These are phyloP conservation scores for Clavispora phyllophila DNA, from an alignment of 805 yeast genomes.

Conservation along the genomic window DNA sequence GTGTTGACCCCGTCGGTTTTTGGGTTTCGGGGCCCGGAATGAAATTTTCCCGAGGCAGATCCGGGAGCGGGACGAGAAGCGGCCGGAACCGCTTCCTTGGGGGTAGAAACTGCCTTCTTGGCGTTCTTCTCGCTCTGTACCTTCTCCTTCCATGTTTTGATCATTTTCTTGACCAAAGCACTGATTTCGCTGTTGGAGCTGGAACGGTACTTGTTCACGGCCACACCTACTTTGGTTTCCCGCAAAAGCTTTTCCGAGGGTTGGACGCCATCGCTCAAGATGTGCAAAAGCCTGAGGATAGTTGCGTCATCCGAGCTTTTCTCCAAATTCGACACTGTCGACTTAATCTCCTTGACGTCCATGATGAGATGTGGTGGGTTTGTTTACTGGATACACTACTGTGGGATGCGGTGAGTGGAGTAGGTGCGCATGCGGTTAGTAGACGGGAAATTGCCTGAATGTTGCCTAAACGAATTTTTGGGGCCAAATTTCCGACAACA, in stretches of 20 bases:
- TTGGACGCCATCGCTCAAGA: slow-evolving; percentile 62
- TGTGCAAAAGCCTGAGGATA: slow-evolving; percentile 59
- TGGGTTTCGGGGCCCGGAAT: slow-evolving; percentile 62
- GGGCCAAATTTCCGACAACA: too few relatives aligned
- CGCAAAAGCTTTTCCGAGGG: slow-evolving; percentile 85
- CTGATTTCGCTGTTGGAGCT: slow-evolving; percentile 64
- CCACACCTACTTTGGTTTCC: slow-evolving; percentile 96
- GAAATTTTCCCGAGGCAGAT: slow-evolving; percentile 33
- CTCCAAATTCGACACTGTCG: slow-evolving; percentile 67
- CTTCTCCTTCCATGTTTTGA: slow-evolving; percentile 84
- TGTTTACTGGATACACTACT: neutral
- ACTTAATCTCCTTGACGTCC: slow-evolving; percentile 71
- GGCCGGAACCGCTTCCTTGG: slow-evolving; percentile 6
- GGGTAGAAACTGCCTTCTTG: slow-evolving; percentile 19
- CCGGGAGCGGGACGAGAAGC: slow-evolving; percentile 14
- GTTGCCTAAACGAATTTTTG: too few relatives aligned
- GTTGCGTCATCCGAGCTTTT: slow-evolving; percentile 61
- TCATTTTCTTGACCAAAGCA: slow-evolving; percentile 72
- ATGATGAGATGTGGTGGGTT: slow-evolving; percentile 23
- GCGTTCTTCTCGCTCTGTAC: slow-evolving; percentile 61
- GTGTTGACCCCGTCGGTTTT: slow-evolving; percentile 76
- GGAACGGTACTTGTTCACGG: slow-evolving; percentile 82
- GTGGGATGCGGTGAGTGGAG: neutral
- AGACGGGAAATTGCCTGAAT: too few relatives aligned
- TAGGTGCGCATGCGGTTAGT: neutral